Evolutionary conservation across 768 basidiomycete genomes (phyloP).

Genomic region (Hortiboletus flavorubellus): DNA sequence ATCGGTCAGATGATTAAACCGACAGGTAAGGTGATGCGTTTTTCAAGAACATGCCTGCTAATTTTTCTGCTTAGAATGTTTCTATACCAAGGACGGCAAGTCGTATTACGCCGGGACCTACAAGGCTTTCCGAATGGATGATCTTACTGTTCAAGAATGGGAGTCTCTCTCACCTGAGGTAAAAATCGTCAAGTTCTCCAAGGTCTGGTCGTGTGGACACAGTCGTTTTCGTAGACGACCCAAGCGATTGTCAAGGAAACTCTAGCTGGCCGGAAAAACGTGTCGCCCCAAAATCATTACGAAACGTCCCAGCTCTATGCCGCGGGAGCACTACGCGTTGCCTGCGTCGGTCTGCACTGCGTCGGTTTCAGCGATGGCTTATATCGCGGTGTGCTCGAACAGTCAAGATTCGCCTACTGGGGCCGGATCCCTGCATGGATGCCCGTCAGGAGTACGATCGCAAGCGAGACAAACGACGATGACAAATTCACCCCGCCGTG

Average conservation of each 20-base stretch:
- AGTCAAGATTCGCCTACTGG: conserved; percentile 40
- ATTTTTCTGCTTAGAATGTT: conserved; percentile 53
- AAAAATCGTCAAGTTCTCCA: conserved; percentile 7
- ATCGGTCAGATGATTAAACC: conserved; percentile 55
- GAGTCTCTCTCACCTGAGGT: conserved; percentile 64
- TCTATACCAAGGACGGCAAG: conserved; percentile 74
- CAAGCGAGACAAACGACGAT: conserved; percentile 17
- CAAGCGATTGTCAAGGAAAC: conserved; percentile 72
- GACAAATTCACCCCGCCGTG: conserved; percentile 1
- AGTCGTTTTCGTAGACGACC: conserved; percentile 45
- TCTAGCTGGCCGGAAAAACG: conserved; percentile 64
- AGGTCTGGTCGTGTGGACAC: conserved; percentile 4
- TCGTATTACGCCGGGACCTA: conserved; percentile 88
- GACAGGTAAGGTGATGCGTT: conserved; percentile 44
- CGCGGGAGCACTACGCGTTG: conserved; percentile 68
- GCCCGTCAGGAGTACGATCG: conserved; percentile 3
- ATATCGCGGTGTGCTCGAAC: conserved; percentile 64
- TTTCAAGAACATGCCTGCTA: background rate
- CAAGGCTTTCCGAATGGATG: conserved; percentile 59
- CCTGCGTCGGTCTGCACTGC: conserved; percentile 73
- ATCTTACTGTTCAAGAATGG: conserved; percentile 68
- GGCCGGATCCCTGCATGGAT: conserved; percentile 18
- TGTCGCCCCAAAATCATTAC: conserved; percentile 74
- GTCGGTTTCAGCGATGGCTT: conserved; percentile 69
- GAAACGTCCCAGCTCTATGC: conserved; percentile 71